These are phyloP conservation scores for Nepenthes gracilis DNA, from an alignment of 148 eudicot species.

Conservation along the genomic window DNA sequence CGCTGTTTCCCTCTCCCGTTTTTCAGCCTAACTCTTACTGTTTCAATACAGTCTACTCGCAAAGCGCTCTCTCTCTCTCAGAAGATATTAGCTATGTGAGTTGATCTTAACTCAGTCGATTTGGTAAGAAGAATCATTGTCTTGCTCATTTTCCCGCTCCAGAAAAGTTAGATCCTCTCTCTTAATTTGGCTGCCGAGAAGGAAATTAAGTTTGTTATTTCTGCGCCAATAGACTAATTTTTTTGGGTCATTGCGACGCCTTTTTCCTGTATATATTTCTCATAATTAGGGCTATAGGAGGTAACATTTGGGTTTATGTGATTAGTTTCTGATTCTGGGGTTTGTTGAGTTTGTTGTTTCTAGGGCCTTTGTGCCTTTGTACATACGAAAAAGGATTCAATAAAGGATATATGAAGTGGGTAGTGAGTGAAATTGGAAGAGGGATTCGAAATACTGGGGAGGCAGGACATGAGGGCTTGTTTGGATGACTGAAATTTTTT, in stretches of 20 bases:
- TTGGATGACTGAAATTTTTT: constrained; percentile 3
- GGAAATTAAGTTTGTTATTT: constrained; percentile 27
- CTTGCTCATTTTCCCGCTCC: not conserved
- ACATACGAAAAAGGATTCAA: not conserved
- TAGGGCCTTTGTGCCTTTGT: not conserved
- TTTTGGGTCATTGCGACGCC: constrained; percentile 1
- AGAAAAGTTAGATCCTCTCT: constrained; percentile 41
- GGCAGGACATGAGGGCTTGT: not conserved
- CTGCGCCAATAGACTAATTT: not conserved
- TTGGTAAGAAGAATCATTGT: constrained; percentile 7
- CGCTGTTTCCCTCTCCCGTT: not conserved
- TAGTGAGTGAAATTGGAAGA: not conserved
- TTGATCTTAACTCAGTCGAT: not conserved
- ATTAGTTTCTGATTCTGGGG: not conserved
- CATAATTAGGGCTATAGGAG: not conserved
- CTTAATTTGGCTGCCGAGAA: constrained; percentile 45
- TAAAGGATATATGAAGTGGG: constrained; percentile 2
- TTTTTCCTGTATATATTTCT: not conserved
- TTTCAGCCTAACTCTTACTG: not conserved
- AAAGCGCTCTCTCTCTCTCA: not conserved
- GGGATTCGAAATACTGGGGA: not conserved
- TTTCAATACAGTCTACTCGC: not conserved
- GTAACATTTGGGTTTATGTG: not conserved
- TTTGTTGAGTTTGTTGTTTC: not conserved
- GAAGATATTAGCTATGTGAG: not conserved